Conservation (phyloP, 2,329 filamentous ascomycete genomes). For the Pestalotiopsis sp. region DNA sequence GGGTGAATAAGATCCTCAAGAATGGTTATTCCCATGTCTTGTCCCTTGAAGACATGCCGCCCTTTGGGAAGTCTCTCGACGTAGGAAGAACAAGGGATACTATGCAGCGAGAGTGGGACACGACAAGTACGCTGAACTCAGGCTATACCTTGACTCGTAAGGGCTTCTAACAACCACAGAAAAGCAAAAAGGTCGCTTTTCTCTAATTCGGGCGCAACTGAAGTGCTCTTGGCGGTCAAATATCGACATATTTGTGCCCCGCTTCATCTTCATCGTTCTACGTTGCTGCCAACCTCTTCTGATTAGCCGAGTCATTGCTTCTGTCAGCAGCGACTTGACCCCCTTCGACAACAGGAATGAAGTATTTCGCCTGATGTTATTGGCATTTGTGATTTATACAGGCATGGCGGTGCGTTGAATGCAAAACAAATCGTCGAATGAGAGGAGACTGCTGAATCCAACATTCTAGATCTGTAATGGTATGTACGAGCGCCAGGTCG, state of each 20-base stretch:
- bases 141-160: neutral
- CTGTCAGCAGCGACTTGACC: neutral
- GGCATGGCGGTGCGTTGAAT: neutral
- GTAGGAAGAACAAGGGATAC: neutral
- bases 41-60: neutral
- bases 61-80: neutral
- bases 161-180: neutral
- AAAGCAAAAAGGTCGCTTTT: neutral
- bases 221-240: neutral
- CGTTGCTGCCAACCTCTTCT: neutral
- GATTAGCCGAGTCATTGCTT: neutral
- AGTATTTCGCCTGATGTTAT: neutral
- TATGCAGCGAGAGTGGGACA: neutral
- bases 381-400: neutral
- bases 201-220: neutral
- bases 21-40: neutral
- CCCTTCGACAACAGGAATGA: neutral
- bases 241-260: neutral
- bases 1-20: neutral
- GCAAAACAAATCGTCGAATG: neutral
- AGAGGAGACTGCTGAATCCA: neutral
- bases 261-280: neutral
- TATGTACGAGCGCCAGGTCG: neutral
- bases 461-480: neutral
- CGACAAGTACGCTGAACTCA: neutral